Conservation (phyloP, 164 flowering plant genomes). For the Saururus chinensis region DNA sequence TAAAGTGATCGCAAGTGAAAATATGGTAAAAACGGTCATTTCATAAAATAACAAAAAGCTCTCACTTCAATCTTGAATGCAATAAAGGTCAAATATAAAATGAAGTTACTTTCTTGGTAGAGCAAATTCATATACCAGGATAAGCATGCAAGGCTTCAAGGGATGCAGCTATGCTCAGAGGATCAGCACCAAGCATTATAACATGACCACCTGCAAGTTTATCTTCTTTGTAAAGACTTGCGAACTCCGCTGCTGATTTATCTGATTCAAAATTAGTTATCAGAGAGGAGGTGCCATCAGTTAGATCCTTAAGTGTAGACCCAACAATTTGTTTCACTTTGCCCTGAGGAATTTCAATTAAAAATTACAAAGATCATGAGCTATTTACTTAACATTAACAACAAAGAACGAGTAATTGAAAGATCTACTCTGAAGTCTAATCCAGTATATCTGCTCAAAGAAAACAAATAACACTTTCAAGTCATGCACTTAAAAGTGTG, state of each 20-base stretch:
- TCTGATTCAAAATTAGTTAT: constrained; percentile 92
- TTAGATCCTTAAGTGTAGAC: constrained; percentile 71
- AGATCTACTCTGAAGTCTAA: too few relatives aligned
- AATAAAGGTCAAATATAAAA: too few relatives aligned
- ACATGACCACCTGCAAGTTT: constrained; percentile 93
- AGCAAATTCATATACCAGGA: constrained; percentile 49
- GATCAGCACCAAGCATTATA: constrained; percentile 97
- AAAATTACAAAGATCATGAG: neutral
- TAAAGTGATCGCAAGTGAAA: too few relatives aligned
- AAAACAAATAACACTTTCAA: too few relatives aligned
- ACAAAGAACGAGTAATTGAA: neutral
- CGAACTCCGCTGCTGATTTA: constrained; percentile 80
- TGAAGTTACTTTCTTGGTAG: neutral
- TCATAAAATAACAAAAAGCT: neutral
- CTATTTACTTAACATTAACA: too few relatives aligned
- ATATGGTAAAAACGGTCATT: too few relatives aligned
- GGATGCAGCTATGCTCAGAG: constrained; percentile 72
- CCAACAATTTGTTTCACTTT: constrained; percentile 99
- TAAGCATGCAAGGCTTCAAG: constrained; percentile 74
- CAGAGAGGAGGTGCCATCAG: constrained; percentile 41
- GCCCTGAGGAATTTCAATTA: constrained; percentile 42
- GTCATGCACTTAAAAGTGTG: too few relatives aligned
- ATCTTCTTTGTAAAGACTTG: constrained; percentile 63
- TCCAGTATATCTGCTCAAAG: too few relatives aligned
- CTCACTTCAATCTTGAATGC: neutral